Conservation (phyloP, 164 flowering plant species). For the Vitis vinifera region DNA sequence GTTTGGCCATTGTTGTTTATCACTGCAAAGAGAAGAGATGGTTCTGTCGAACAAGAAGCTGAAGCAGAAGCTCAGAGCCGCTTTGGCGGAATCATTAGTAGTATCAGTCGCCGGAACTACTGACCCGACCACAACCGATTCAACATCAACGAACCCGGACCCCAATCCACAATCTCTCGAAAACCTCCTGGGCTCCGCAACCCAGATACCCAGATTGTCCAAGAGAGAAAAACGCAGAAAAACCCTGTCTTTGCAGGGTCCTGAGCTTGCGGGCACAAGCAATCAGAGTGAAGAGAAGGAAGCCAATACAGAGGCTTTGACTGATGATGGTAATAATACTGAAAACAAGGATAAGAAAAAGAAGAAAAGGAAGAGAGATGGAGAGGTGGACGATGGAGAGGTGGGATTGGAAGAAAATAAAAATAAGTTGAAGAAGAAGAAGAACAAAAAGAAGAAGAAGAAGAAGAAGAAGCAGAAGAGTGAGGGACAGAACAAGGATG, state of each 20-base stretch:
- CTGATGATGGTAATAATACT: constrained; percentile 1
- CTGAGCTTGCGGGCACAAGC: constrained; percentile 2
- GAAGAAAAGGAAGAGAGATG: constrained; percentile 31
- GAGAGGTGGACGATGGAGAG: constrained; percentile 18
- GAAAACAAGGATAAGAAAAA: constrained; percentile 25
- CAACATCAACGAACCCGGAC: constrained; percentile 16
- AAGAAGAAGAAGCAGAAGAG: constrained; percentile 12
- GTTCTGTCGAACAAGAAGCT: constrained; percentile 85
- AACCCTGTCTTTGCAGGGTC: constrained; percentile 15
- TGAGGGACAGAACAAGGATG: constrained; percentile 20
- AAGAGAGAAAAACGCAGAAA: constrained; percentile 68
- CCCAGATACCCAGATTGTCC: constrained; percentile 55
- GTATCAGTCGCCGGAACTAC: constrained; percentile 22
- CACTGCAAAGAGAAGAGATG: constrained; percentile 34
- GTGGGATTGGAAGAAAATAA: constrained; percentile 1
- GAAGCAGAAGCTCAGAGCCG: constrained; percentile 66
- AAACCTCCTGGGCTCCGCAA: constrained; percentile 36
- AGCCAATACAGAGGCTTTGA: not conserved
- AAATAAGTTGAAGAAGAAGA: constrained; percentile 15
- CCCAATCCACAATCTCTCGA: constrained; percentile 33
- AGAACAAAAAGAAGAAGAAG: constrained; percentile 12
- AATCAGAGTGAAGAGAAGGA: constrained; percentile 3
- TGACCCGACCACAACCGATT: not conserved
- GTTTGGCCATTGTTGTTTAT: not conserved
- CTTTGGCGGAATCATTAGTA: constrained; percentile 35